These are phyloP conservation scores for Ophiostoma sp. DNA, from an alignment of 2,329 filamentous ascomycete genomes.

Conservation along the genomic window DNA sequence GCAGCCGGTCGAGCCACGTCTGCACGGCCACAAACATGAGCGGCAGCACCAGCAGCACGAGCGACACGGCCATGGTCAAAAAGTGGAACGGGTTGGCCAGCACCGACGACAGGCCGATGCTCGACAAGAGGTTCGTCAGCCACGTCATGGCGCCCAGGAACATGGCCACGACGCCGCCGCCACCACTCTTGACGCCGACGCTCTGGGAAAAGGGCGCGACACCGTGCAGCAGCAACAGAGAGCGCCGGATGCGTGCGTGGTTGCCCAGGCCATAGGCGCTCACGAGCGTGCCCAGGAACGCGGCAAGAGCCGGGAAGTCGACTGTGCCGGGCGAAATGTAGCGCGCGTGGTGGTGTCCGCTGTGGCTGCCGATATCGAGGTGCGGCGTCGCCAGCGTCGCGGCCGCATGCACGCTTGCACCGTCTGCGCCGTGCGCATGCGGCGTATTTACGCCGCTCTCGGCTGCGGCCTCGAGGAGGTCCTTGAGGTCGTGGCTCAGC, in stretches of 20 bases:
- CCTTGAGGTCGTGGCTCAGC: constrained; percentile 87
- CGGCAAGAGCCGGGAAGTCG: constrained; percentile 74
- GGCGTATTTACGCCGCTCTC: constrained; percentile 34
- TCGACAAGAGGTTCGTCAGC: constrained; percentile 37
- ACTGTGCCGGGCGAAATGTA: constrained; percentile 66
- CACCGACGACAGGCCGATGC: constrained; percentile 61
- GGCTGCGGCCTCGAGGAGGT: constrained; percentile 64
- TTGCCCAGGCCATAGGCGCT: constrained; percentile 85
- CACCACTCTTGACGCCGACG: background rate
- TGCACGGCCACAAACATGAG: constrained; percentile 77
- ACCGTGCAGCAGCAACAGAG: constrained; percentile 50
- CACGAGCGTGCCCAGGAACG: constrained; percentile 75
- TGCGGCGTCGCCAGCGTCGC: constrained; percentile 40
- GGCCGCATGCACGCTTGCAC: constrained; percentile 34
- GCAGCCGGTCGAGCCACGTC: constrained; percentile 72
- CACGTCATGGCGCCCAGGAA: constrained; percentile 54
- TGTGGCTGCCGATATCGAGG: constrained; percentile 61
- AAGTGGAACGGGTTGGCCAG: constrained; percentile 94
- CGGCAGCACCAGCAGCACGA: constrained; percentile 67
- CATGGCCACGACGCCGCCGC: constrained; percentile 1
- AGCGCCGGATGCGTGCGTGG: constrained; percentile 84
- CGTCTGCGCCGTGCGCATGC: constrained; percentile 49
- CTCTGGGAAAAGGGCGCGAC: constrained; percentile 12
- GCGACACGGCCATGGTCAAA: constrained; percentile 81
- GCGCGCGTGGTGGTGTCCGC: constrained; percentile 30